Evolutionary conservation across 2,329 filamentous ascomycete species (phyloP).

Genomic region (Paecilomyces sp.): DNA sequence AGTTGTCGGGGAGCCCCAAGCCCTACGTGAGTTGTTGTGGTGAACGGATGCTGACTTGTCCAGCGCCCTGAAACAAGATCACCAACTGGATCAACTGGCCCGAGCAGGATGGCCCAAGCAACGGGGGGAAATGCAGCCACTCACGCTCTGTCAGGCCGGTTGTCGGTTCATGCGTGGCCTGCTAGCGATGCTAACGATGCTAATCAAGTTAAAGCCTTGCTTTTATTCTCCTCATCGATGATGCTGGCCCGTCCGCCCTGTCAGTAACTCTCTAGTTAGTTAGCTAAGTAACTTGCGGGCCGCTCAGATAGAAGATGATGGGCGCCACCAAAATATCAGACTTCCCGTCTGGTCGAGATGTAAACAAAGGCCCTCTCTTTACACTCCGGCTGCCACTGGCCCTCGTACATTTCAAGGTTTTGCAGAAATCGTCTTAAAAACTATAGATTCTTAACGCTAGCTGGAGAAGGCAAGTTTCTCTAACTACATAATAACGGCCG

Average conservation of each 20-base stretch:
- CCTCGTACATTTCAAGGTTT: no score
- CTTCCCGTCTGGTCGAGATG: no score
- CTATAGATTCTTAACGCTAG: no score
- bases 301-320: no score
- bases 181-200: background rate
- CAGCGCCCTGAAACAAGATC: background rate
- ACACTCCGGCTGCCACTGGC: background rate
- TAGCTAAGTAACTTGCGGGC: no score
- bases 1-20: background rate
- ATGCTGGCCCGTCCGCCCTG: background rate
- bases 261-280: no score
- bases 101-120: background rate
- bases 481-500: background rate
- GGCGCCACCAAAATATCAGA: no score
- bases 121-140: background rate
- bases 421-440: no score
- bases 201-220: background rate
- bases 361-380: background rate
- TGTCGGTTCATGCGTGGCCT: background rate
- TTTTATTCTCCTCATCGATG: background rate
- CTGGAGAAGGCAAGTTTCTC: no score
- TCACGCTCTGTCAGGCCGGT: background rate
- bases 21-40: background rate
- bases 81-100: background rate
- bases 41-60: background rate